A percentile compares a stretch with the other conserved stretches of the same genome.
phyloP scores from a whole-genome alignment of 768 basidiomycete species.

The Pholiota molesta region DNA sequence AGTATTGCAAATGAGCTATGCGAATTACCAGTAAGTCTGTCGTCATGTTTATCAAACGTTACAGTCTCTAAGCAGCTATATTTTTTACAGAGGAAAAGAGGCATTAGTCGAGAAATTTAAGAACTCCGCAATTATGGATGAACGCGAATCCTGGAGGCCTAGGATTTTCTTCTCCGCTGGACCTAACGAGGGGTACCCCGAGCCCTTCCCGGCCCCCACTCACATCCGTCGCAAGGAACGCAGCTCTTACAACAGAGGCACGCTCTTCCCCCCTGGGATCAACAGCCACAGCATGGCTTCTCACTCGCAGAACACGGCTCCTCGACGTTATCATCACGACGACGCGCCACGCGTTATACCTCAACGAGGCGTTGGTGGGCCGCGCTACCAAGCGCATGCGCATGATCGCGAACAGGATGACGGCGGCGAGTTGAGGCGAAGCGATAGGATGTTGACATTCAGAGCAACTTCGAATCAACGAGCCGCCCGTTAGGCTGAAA shows the following conservation, averaged over 20 bases:
- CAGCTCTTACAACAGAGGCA: constrained; percentile 78
- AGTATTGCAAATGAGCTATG: constrained; percentile 89
- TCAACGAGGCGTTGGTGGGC: background rate
- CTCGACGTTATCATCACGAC: constrained; percentile 22
- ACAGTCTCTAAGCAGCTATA: constrained; percentile 4
- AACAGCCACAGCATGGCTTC: constrained; percentile 15
- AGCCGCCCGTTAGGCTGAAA: background rate
- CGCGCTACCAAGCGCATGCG: background rate
- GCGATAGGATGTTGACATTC: background rate
- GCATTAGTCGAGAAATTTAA: constrained; percentile 91
- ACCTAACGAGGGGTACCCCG: constrained; percentile 69
- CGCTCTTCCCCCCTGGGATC: constrained; percentile 60
- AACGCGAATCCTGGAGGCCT: constrained; percentile 79
- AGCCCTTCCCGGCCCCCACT: constrained; percentile 83
- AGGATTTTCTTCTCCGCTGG: constrained; percentile 85
- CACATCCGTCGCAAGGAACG: constrained; percentile 82
- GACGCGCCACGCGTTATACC: too few relatives aligned
- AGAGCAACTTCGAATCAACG: background rate
- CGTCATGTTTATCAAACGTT: constrained; percentile 3
- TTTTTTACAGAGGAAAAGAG: constrained; percentile 74
- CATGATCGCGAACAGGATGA: background rate
- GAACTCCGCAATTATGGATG: constrained; percentile 90
- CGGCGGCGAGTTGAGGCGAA: background rate
- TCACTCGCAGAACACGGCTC: constrained; percentile 9
- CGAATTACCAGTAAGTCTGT: constrained; percentile 82